Conservation (phyloP, 257 asterid species). For the Marsdenia floribunda region DNA sequence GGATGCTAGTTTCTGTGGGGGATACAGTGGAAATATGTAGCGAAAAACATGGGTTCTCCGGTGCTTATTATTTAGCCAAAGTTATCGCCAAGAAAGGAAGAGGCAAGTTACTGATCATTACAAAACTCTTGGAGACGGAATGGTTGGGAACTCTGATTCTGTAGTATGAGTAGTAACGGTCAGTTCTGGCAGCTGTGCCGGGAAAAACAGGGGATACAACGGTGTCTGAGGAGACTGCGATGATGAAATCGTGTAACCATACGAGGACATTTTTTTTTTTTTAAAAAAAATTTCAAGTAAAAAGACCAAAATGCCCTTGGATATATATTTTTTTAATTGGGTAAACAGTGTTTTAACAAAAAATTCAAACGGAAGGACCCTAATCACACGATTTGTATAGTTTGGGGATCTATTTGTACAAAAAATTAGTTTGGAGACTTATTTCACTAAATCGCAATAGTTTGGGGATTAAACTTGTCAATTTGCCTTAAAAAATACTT, state of each 20-base stretch:
- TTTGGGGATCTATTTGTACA: too few relatives aligned
- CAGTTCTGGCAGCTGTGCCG: not conserved
- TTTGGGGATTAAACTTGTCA: too few relatives aligned
- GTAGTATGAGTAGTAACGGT: not conserved
- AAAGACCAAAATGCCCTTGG: too few relatives aligned
- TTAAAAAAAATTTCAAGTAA: too few relatives aligned
- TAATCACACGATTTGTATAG: too few relatives aligned
- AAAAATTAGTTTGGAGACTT: too few relatives aligned
- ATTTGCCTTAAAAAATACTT: too few relatives aligned
- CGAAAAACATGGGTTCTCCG: slow-evolving; percentile 19
- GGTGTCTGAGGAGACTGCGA: not conserved
- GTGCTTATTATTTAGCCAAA: slow-evolving; percentile 17
- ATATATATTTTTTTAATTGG: too few relatives aligned
- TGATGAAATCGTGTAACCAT: not conserved
- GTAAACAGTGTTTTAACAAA: too few relatives aligned
- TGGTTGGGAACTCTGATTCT: not conserved
- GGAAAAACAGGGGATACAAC: not conserved
- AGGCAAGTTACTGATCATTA: slow-evolving; percentile 3
- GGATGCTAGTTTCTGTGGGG: slow-evolving; percentile 3
- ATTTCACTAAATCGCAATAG: too few relatives aligned
- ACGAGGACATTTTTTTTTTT: too few relatives aligned
- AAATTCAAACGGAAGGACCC: too few relatives aligned
- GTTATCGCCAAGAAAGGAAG: not conserved
- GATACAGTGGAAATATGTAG: slow-evolving; percentile 16
- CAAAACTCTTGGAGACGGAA: slow-evolving; percentile 8